These are phyloP conservation scores for Phaeosphaeria sp. DNA, from an alignment of 2,329 filamentous ascomycete species.

Conservation along the genomic window DNA sequence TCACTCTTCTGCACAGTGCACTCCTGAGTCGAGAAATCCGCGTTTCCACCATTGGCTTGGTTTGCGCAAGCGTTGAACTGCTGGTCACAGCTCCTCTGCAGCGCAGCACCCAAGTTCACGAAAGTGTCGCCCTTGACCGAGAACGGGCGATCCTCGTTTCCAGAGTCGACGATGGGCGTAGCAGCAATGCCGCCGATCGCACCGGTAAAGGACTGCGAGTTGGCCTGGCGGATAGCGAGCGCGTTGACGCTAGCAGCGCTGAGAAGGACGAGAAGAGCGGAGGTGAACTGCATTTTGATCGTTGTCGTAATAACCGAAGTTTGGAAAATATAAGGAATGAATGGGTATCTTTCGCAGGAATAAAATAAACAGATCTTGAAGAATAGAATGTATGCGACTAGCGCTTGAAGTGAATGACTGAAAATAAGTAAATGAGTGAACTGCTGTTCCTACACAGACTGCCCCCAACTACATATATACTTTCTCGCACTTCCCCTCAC, in stretches of 20 bases:
- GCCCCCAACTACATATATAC: constrained; percentile 13
- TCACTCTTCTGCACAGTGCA: constrained; percentile 62
- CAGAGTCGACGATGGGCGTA: constrained; percentile 58
- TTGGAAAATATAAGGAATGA: neutral
- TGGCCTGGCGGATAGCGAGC: constrained; percentile 30
- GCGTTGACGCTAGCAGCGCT: constrained; percentile 14
- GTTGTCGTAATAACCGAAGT: neutral
- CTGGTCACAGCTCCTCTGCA: constrained; percentile 67
- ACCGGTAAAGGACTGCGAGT: constrained; percentile 49
- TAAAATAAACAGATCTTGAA: constrained; percentile 3
- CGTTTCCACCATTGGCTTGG: constrained; percentile 60
- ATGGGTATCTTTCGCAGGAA: constrained; percentile 3
- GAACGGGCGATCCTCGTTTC: constrained; percentile 55
- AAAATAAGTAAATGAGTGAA: constrained; percentile 15
- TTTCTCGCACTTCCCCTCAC: neutral
- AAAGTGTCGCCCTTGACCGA: constrained; percentile 52
- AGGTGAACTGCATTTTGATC: constrained; percentile 35
- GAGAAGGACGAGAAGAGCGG: constrained; percentile 23
- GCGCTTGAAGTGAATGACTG: constrained; percentile 17
- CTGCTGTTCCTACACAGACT: neutral
- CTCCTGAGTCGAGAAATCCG: constrained; percentile 54
- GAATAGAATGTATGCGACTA: constrained; percentile 13
- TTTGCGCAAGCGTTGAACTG: constrained; percentile 68
- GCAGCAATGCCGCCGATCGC: constrained; percentile 61
- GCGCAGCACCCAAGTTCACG: constrained; percentile 61